phyloP scores from a whole-genome alignment of 257 asterid species.

The Mentha longifolia region DNA sequence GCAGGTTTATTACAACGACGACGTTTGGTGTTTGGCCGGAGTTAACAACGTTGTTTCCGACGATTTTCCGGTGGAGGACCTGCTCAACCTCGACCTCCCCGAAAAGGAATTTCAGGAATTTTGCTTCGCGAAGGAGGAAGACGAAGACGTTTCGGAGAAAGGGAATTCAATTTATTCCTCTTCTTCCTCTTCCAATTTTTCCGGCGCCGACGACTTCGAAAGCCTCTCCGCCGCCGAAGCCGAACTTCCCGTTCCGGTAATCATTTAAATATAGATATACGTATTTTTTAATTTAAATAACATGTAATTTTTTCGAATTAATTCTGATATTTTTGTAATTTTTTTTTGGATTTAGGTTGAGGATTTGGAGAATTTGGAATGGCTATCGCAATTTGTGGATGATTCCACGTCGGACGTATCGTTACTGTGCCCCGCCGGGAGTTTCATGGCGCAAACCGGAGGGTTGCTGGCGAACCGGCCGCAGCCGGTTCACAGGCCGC shows the following conservation, averaged over 20 bases:
- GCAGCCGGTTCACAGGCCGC: constrained; percentile 40
- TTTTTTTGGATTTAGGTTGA: constrained; percentile 53
- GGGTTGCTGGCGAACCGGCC: constrained; percentile 30
- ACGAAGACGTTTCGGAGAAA: constrained; percentile 41
- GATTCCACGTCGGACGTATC: constrained; percentile 63
- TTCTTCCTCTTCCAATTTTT: constrained; percentile 45
- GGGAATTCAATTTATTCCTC: constrained; percentile 46
- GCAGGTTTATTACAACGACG: constrained; percentile 60
- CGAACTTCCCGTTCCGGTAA: constrained; percentile 81
- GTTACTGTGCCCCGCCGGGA: constrained; percentile 47
- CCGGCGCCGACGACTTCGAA: constrained; percentile 66
- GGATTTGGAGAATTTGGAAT: constrained; percentile 78
- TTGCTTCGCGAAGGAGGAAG: constrained; percentile 42
- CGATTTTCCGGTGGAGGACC: constrained; percentile 96
- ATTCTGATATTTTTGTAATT: background rate
- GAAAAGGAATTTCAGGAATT: constrained; percentile 67
- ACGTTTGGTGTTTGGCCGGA: constrained; percentile 69
- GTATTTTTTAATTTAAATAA: background rate
- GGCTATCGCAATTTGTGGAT: constrained; percentile 80
- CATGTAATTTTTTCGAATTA: constrained; percentile 11
- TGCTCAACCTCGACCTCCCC: constrained; percentile 87
- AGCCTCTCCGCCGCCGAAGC: constrained; percentile 66
- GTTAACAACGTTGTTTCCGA: constrained; percentile 58
- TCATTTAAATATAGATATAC: background rate
- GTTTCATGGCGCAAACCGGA: constrained; percentile 43